These are phyloP conservation scores for Cucumis hystrix DNA, from an alignment of 306 rosid species.

Conservation along the genomic window DNA sequence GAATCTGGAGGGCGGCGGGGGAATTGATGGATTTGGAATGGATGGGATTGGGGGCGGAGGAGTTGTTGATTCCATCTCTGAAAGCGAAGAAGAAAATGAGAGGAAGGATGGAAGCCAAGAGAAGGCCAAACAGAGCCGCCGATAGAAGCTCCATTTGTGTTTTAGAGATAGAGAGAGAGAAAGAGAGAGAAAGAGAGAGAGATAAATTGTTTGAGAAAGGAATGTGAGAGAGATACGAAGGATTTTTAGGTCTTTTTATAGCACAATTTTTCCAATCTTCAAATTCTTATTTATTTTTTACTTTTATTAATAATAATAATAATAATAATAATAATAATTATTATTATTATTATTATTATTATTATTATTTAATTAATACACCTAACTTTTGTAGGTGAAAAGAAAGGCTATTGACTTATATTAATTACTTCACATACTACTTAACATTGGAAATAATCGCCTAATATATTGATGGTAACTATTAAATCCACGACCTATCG, in stretches of 20 bases:
- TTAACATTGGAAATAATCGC: too few relatives aligned
- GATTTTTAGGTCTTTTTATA: not conserved
- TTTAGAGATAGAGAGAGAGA: not conserved
- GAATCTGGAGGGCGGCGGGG: not conserved
- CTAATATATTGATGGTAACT: too few relatives aligned
- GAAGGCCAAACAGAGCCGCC: not conserved
- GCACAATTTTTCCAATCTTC: too few relatives aligned
- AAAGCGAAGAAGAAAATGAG: not conserved
- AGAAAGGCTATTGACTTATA: too few relatives aligned
- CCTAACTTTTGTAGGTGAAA: too few relatives aligned
- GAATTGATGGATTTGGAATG: not conserved
- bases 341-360: too few relatives aligned
- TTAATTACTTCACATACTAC: too few relatives aligned
- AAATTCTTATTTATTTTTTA: too few relatives aligned
- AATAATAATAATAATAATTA: too few relatives aligned
- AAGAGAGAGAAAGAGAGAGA: not conserved
- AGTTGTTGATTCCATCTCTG: not conserved
- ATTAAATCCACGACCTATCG: too few relatives aligned
- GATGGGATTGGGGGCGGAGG: not conserved
- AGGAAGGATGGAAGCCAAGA: not conserved
- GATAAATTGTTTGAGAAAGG: not conserved
- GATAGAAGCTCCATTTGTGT: not conserved
- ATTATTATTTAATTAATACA: too few relatives aligned
- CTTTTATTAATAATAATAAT: too few relatives aligned
- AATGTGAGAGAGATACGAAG: not conserved